Evolutionary conservation across 1,284 basidiomycete species (phyloP).

Genomic region (Ustilago loliicola): DNA sequence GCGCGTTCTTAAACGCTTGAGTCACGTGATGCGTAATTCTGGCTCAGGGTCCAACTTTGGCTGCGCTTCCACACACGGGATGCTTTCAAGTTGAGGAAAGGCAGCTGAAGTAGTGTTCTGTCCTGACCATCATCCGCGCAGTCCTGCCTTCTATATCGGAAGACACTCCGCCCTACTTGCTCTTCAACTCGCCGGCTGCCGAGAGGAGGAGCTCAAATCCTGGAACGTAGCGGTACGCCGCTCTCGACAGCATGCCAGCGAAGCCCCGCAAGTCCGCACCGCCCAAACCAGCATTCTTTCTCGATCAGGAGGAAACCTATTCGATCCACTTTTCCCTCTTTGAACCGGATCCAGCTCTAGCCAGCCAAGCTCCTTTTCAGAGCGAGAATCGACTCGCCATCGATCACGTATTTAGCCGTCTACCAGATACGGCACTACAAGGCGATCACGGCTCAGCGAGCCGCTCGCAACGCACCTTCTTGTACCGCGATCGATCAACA

Average conservation of each 20-base stretch:
- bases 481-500: constrained; percentile 16
- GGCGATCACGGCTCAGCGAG: constrained; percentile 34
- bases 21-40: constrained; percentile 6
- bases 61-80: constrained; percentile 10
- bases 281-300: constrained; percentile 28
- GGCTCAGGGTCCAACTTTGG: constrained; percentile 8
- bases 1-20: neutral
- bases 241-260: constrained; percentile 32
- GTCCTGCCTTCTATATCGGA: neutral
- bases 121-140: neutral
- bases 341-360: constrained; percentile 20
- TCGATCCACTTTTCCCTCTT: constrained; percentile 48
- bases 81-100: constrained; percentile 6
- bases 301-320: constrained; percentile 43
- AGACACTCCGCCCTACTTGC: no score
- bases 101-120: neutral
- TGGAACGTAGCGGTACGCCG: neutral
- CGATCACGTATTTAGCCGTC: constrained; percentile 21
- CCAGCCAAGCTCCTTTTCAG: constrained; percentile 25
- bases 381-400: constrained; percentile 14
- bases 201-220: no score
- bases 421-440: constrained; percentile 37
- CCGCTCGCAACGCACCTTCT: constrained; percentile 29
- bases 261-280: constrained; percentile 35
- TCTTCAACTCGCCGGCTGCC: neutral